These are phyloP conservation scores for Hanseniaspora osmophila DNA, from an alignment of 805 yeast genomes.

Conservation along the genomic window DNA sequence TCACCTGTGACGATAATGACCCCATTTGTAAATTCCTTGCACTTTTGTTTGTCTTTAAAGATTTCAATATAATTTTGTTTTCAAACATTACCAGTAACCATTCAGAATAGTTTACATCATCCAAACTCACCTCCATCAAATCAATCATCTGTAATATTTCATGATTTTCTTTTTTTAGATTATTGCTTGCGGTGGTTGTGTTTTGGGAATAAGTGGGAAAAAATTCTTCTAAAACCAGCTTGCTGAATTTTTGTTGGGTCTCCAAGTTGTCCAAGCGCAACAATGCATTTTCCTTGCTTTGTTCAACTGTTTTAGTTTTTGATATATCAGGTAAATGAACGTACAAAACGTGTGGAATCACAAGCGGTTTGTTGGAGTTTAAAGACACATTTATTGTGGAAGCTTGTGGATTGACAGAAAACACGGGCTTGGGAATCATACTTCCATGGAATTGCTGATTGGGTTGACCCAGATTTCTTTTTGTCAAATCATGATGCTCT, in stretches of 20 bases:
- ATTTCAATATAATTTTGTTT: background rate
- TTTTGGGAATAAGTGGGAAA: background rate
- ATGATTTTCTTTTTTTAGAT: background rate
- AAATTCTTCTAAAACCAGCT: background rate
- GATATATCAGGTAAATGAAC: constrained; percentile 4
- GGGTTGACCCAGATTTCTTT: background rate
- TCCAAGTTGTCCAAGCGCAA: background rate
- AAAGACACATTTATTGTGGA: background rate
- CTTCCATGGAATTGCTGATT: background rate
- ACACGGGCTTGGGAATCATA: background rate
- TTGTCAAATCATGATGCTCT: background rate
- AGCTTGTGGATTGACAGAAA: background rate
- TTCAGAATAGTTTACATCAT: background rate
- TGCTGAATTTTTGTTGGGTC: background rate
- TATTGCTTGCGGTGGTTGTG: background rate
- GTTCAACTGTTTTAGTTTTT: constrained; percentile 5
- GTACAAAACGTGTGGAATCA: constrained; percentile 12
- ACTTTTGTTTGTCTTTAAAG: background rate
- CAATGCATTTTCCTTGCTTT: background rate
- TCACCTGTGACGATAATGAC: background rate
- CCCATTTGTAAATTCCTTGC: background rate
- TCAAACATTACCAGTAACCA: background rate
- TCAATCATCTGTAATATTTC: background rate
- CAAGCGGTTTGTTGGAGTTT: constrained; percentile 8
- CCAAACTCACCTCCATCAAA: background rate